Evolutionary conservation across 2,329 filamentous ascomycete species (phyloP).

Genomic region (Calonectria pauciramosa): DNA sequence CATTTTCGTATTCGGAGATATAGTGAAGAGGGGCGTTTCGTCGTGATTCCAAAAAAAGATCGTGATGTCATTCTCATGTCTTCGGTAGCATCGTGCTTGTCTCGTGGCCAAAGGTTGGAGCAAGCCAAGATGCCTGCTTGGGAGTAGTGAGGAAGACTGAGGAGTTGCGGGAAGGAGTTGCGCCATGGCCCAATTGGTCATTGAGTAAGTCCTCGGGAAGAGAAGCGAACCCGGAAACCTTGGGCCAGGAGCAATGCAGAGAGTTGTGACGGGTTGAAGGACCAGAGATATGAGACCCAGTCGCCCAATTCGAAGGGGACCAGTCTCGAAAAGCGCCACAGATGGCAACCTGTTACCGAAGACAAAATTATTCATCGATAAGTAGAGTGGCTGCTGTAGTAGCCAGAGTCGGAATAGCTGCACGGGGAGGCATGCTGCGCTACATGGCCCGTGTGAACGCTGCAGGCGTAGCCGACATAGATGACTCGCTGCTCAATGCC

Average conservation of each 20-base stretch:
- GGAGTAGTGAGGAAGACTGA: constrained; percentile 23
- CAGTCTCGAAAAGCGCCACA: constrained; percentile 57
- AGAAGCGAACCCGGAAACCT: constrained; percentile 56
- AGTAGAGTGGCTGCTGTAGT: constrained; percentile 64
- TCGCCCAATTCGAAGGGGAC: constrained; percentile 58
- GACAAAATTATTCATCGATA: constrained; percentile 68
- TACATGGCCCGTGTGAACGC: constrained; percentile 49
- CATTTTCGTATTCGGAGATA: constrained; percentile 12
- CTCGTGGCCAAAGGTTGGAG: constrained; percentile 32
- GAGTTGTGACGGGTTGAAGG: constrained; percentile 62
- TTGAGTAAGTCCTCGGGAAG: constrained; percentile 47
- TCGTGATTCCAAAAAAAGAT: constrained; percentile 40
- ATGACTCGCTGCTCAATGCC: constrained; percentile 80
- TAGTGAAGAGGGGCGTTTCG: constrained; percentile 30
- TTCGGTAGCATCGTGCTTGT: constrained; percentile 48
- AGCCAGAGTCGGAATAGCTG: constrained; percentile 68
- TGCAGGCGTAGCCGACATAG: constrained; percentile 85
- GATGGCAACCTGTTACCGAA: constrained; percentile 62
- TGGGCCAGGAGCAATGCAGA: constrained; percentile 63
- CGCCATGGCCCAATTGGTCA: constrained; percentile 20
- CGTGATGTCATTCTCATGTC: constrained; percentile 47
- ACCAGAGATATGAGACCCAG: constrained; percentile 66
- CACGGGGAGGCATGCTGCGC: constrained; percentile 56
- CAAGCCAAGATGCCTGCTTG: constrained; percentile 15
- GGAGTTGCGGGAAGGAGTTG: constrained; percentile 8